Percentiles rank a stretch among this genome's conserved stretches.
Evolutionary conservation across 1,284 basidiomycete species (phyloP).

Genomic region (Earliella scabrosa): DNA sequence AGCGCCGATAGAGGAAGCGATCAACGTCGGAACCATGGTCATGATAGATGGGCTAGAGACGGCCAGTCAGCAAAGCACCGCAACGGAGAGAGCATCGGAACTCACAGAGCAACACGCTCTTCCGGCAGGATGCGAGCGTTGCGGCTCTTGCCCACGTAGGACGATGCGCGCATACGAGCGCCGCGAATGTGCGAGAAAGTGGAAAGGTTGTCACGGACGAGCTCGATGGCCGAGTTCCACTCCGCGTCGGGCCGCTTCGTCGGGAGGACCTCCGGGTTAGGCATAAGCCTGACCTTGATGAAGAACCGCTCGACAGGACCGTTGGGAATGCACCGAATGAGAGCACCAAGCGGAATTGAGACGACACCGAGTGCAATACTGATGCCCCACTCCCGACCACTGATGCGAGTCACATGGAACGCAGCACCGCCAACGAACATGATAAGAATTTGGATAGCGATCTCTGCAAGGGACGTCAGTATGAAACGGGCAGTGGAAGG

Average conservation of each 20-base stretch:
- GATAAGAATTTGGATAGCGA: constrained; percentile 87
- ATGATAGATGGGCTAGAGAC: constrained; percentile 64
- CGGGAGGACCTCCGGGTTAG: constrained; percentile 73
- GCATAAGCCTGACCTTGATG: constrained; percentile 67
- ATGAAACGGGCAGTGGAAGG: too few relatives aligned
- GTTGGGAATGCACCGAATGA: constrained; percentile 86
- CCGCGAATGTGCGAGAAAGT: constrained; percentile 86
- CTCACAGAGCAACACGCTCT: constrained; percentile 39
- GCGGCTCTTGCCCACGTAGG: constrained; percentile 81
- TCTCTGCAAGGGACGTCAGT: constrained; percentile 57
- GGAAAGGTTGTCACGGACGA: constrained; percentile 84
- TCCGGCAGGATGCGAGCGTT: constrained; percentile 58
- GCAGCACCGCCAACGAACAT: constrained; percentile 92
- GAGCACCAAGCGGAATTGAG: constrained; percentile 85
- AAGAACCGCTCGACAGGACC: constrained; percentile 79
- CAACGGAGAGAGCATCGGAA: constrained; percentile 21
- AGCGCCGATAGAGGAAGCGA: constrained; percentile 85
- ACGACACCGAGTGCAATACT: constrained; percentile 86
- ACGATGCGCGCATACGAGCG: constrained; percentile 82
- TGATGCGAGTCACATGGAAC: constrained; percentile 86
- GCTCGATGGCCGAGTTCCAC: constrained; percentile 74
- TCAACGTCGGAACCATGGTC: constrained; percentile 88
- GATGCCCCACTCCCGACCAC: constrained; percentile 91
- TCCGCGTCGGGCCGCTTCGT: constrained; percentile 63
- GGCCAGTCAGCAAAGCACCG: constrained; percentile 25